A percentile compares a stretch with the other conserved stretches of the same genome.
Evolutionary conservation across 2,329 filamentous ascomycete genomes (phyloP).

Genomic region (Bisporella sp.): DNA sequence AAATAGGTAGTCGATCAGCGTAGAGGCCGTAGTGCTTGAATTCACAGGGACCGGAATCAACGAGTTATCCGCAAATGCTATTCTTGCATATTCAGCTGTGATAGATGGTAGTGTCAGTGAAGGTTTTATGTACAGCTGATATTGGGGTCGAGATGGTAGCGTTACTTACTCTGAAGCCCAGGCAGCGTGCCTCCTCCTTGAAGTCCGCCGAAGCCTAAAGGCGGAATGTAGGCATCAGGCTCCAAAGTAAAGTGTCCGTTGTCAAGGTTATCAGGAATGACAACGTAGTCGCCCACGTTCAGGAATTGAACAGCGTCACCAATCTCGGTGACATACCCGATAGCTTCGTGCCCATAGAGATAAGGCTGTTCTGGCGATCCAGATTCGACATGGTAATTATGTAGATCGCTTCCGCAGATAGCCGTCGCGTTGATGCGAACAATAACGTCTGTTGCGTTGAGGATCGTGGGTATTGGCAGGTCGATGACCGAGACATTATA

Average conservation of each 20-base stretch:
- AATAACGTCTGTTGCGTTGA: not conserved
- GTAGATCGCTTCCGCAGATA: slow-evolving; percentile 19
- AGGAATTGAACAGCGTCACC: slow-evolving; percentile 37
- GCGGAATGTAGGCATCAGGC: too few species aligned
- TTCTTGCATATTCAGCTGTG: too few species aligned
- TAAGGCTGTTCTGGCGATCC: not conserved
- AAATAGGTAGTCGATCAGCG: slow-evolving; percentile 17
- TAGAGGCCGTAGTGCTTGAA: not conserved
- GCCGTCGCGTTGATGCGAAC: slow-evolving; percentile 21
- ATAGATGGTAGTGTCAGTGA: too few species aligned
- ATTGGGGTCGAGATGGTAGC: too few species aligned
- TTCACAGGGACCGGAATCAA: not conserved
- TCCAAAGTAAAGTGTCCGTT: too few species aligned
- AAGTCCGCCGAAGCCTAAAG: too few species aligned
- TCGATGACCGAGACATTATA: not conserved
- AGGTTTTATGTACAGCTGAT: too few species aligned
- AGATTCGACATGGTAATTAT: slow-evolving; percentile 53
- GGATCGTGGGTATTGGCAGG: not conserved
- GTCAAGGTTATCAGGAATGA: too few species aligned
- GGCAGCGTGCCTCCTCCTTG: too few species aligned
- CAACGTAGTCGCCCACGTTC: slow-evolving; percentile 39
- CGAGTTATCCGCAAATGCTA: not conserved
- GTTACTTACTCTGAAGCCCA: too few species aligned
- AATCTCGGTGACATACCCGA: slow-evolving; percentile 38
- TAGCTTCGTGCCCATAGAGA: slow-evolving; percentile 41